These are phyloP conservation scores for Talaromyces wortmannii DNA, from an alignment of 495 filamentous ascomycete species.

Conservation along the genomic window DNA sequence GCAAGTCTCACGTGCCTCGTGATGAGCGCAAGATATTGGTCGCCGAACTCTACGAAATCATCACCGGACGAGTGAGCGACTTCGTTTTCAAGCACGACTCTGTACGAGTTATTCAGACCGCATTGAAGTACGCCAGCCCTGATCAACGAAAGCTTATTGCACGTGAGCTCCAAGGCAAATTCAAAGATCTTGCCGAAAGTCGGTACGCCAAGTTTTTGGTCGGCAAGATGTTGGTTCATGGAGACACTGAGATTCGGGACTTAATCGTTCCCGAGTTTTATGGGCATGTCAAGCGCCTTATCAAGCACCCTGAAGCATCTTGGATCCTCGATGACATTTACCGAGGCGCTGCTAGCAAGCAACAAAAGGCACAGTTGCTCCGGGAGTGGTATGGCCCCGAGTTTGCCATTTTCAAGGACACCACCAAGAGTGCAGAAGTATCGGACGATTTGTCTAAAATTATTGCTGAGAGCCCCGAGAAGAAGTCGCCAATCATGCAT, in stretches of 20 bases:
- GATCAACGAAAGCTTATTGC: conserved; percentile 83
- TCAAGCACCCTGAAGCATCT: conserved; percentile 90
- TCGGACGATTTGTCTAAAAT: conserved; percentile 64
- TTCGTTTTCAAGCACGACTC: conserved; percentile 98
- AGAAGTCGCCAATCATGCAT: conserved; percentile 77
- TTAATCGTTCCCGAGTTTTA: conserved; percentile 91
- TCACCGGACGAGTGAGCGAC: conserved; percentile 83
- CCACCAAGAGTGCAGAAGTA: conserved; percentile 34
- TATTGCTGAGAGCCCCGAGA: conserved; percentile 69
- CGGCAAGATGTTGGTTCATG: conserved; percentile 87
- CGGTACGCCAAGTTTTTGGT: conserved; percentile 95
- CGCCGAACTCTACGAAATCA: conserved; percentile 80
- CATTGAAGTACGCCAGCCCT: conserved; percentile 86
- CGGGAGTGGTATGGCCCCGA: conserved; percentile 97
- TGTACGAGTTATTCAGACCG: conserved; percentile 89
- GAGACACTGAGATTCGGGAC: conserved; percentile 76
- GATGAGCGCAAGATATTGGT: conserved; percentile 84
- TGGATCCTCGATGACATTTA: conserved; percentile 98
- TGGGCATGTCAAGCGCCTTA: conserved; percentile 81
- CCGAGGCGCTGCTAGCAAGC: conserved; percentile 70
- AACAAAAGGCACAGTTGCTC: conserved; percentile 76
- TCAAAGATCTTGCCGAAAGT: conserved; percentile 79
- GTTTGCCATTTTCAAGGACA: conserved; percentile 72
- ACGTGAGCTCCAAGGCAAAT: conserved; percentile 77
- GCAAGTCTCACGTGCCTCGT: conserved; percentile 81